Percentiles rank a stretch among this genome's conserved stretches.
Conservation (phyloP, 305 asterid genomes). For the Solanum hybrid region DNA sequence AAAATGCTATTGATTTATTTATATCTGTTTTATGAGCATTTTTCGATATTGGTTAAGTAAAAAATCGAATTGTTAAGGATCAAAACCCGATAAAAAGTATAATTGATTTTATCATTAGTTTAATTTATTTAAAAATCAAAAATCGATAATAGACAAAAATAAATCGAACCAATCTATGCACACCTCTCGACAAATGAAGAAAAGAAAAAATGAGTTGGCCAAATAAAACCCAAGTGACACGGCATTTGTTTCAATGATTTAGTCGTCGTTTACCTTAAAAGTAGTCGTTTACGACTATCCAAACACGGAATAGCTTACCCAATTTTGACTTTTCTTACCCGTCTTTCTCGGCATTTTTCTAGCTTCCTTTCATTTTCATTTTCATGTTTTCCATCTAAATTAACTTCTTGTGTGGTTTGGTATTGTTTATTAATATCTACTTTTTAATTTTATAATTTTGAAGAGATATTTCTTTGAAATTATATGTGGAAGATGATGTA, state of each 20-base stretch:
- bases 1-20: no score
- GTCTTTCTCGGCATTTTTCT: not conserved
- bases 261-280: not conserved
- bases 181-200: rapidly evolving
- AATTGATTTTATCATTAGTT: no score
- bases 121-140: no score
- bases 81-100: rapidly evolving
- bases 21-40: no score
- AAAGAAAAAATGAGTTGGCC: not conserved
- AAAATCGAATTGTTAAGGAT: no score
- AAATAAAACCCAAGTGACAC: not conserved
- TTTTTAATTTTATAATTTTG: not conserved
- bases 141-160: no score
- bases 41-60: no score
- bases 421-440: not conserved
- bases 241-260: not conserved
- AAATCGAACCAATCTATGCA: not conserved
- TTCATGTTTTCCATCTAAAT: not conserved
- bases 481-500: not conserved
- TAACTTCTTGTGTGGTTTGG: not conserved
- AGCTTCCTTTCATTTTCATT: not conserved
- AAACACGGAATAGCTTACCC: not conserved
- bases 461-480: not conserved
- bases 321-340: not conserved
- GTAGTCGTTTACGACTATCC: not conserved